Percentiles rank a stretch among this genome's conserved stretches.
Conservation (phyloP, 805 yeast species). For the Candida awuae region DNA sequence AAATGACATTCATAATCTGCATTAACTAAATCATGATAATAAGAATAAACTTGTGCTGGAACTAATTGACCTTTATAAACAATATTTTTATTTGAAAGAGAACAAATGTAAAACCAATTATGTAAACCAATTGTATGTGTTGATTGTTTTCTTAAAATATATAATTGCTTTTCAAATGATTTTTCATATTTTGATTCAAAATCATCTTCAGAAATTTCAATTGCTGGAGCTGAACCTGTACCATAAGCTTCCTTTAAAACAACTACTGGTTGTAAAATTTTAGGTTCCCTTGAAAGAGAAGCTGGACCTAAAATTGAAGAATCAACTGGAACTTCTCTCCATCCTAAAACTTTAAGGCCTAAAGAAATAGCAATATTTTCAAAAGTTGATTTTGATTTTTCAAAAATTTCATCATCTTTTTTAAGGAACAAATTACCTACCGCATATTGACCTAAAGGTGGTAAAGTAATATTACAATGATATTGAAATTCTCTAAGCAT, state of each 20-base stretch:
- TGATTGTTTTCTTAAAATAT: conserved; percentile 80
- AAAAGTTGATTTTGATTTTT: conserved; percentile 65
- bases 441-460: conserved; percentile 81
- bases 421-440: conserved; percentile 93
- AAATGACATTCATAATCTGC: conserved; percentile 92
- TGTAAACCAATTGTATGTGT: conserved; percentile 87
- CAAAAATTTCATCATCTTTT: conserved; percentile 66
- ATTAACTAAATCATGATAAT: conserved; percentile 86
- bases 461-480: conserved; percentile 58
- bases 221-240: conserved; percentile 27
- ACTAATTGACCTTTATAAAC: conserved; percentile 98
- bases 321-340: conserved; percentile 94
- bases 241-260: conserved; percentile 51
- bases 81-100: conserved; percentile 78
- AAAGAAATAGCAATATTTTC: conserved; percentile 70
- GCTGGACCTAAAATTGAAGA: conserved; percentile 94
- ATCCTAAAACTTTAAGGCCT: conserved; percentile 78
- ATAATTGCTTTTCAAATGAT: conserved; percentile 74
- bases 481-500: conserved; percentile 76
- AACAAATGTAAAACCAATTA: conserved; percentile 97
- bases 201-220: conserved; percentile 37
- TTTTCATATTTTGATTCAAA: conserved; percentile 50
- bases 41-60: conserved; percentile 91
- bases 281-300: conserved; percentile 86
- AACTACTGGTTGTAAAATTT: conserved; percentile 86